Evolutionary conservation across 495 filamentous ascomycete genomes (phyloP).

Genomic region (Chaetomium cochliodes): DNA sequence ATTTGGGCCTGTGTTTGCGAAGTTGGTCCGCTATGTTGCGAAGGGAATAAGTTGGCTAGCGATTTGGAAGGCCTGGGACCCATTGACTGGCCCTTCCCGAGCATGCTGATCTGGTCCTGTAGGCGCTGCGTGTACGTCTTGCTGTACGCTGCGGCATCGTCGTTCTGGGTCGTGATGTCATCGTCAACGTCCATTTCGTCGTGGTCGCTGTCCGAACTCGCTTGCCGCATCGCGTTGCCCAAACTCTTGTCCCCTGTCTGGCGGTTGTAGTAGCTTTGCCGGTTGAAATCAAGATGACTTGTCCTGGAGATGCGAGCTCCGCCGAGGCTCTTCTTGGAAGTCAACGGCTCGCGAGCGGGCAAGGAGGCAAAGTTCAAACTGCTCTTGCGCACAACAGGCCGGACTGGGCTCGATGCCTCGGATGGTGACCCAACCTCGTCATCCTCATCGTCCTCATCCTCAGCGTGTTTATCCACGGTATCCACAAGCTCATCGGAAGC

Average conservation of each 20-base stretch:
- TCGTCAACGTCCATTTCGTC: constrained; percentile 61
- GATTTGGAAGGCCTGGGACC: constrained; percentile 66
- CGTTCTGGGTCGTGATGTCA: constrained; percentile 41
- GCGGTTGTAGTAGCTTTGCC: constrained; percentile 63
- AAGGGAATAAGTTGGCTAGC: constrained; percentile 52
- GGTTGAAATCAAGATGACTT: constrained; percentile 73
- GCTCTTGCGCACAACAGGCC: constrained; percentile 73
- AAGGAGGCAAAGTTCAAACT: constrained; percentile 90
- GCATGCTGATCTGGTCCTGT: constrained; percentile 89
- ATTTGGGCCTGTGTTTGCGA: constrained; percentile 30
- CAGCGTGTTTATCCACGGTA: constrained; percentile 16
- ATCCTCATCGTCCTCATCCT: constrained; percentile 46
- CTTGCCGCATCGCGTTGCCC: constrained; percentile 41
- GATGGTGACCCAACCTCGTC: constrained; percentile 52
- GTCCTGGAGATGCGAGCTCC: constrained; percentile 64
- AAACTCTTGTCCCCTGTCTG: constrained; percentile 61
- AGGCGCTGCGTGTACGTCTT: constrained; percentile 89
- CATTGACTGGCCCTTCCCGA: constrained; percentile 72
- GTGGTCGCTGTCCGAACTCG: constrained; percentile 48
- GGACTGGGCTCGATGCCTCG: constrained; percentile 50
- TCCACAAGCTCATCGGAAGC: constrained; percentile 23
- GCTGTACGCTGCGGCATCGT: constrained; percentile 57
- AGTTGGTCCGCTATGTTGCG: constrained; percentile 30
- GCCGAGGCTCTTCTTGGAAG: constrained; percentile 75
- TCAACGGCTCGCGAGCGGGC: constrained; percentile 84